These are phyloP conservation scores for Zygosaccharomyces bailii DNA, from an alignment of 805 yeast species.

Conservation along the genomic window DNA sequence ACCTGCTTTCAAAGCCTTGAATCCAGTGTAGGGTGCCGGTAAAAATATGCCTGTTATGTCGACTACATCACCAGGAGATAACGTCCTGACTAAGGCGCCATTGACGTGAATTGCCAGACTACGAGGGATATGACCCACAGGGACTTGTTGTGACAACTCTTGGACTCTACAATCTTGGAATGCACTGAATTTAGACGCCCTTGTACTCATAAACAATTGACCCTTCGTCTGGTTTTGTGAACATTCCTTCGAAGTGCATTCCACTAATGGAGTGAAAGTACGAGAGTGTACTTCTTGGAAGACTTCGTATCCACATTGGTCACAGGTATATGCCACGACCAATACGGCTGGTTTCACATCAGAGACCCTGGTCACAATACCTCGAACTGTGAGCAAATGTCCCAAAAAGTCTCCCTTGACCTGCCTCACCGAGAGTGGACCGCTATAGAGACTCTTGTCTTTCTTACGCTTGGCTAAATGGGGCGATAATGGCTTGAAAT, in stretches of 20 bases:
- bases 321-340: conserved; percentile 96
- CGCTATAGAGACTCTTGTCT: conserved; percentile 34
- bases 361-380: conserved; percentile 90
- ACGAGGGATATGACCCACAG: conserved; percentile 97
- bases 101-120: conserved; percentile 80
- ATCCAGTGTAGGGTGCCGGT: conserved; percentile 96
- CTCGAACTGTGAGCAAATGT: conserved; percentile 82
- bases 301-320: conserved; percentile 92
- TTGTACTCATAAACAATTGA: conserved; percentile 82
- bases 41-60: conserved; percentile 89
- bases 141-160: conserved; percentile 94
- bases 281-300: conserved; percentile 90
- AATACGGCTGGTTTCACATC: conserved; percentile 92
- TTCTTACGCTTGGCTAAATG: conserved; percentile 34
- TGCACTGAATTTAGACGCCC: conserved; percentile 93
- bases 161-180: conserved; percentile 95
- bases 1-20: conserved; percentile 88
- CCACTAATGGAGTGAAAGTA: conserved; percentile 80
- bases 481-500: conserved; percentile 74
- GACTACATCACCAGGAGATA: conserved; percentile 92
- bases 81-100: conserved; percentile 82
- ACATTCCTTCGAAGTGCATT: conserved; percentile 84
- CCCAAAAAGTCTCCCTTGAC: conserved; percentile 83
- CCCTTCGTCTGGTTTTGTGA: conserved; percentile 77
- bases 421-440: conserved; percentile 83